Evolutionary conservation across 306 rosid genomes (phyloP), one percentile per base, ranked within the genome.

Genomic region (Lagenaria siceraria): DNA sequence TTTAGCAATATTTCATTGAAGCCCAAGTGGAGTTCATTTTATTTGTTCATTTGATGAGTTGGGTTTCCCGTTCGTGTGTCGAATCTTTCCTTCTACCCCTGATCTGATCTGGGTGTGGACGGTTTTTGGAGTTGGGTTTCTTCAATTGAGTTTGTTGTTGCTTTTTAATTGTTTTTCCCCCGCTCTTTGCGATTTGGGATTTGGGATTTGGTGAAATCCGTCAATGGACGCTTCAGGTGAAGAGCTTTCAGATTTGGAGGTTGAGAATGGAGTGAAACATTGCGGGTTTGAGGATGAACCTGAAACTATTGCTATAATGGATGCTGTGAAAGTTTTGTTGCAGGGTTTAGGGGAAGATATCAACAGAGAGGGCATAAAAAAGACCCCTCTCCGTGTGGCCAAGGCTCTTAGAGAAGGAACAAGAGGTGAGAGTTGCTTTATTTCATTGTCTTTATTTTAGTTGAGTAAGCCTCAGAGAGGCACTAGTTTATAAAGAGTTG

Each of bases 371-470:
- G 98, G 99, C 73, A 68, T 96, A 53, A 83, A 78, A 78, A 96
- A 90, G 84, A 96, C 97, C 27, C 99, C 99, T 58, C 84, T 87
- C 75, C 97, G 97, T 43, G 98, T 96, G 77, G 98, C 99, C 21
- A 92, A 96, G 82, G 96, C 99, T 55, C 93, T 96, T 58, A 82
- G 90, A 65, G 92, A 96, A 82, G 99, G 99, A 84, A 96, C 99
- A 25, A 89, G 77, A 86, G 99, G 99, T 95, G 9, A 66, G 52
- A 36, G 42, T 65, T 65, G 27, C 76, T 15, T 79, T 46, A 61
- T 4, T 24, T 10, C 53, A 53, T 64, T 4, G 24, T 14, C 12
- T 56, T 15, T 12, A 9, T 65, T 77, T 36, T 46, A 33, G 71
- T 9, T 8, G 46, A 18, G 7, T 4, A 33, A 33, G 71, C 48